phyloP scores from a whole-genome alignment of 2,329 filamentous ascomycete species.

The Seiridium cupressi region DNA sequence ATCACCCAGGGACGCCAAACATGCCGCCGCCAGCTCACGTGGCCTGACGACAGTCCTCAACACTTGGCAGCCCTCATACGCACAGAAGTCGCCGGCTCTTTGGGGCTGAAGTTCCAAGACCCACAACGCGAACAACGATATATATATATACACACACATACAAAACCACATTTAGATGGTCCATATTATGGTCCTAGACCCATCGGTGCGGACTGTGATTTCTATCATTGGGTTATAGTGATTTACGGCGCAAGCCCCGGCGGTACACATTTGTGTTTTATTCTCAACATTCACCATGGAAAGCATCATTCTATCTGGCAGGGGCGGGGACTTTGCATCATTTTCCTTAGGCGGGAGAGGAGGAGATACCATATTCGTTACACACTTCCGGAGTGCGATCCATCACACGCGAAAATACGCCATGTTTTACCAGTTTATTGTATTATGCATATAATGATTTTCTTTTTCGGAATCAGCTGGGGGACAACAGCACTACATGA shows the following conservation, averaged over 20 bases:
- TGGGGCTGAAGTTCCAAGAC: neutral
- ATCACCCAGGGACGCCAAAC: conserved; percentile 15
- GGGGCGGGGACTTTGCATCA: conserved; percentile 6
- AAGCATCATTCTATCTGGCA: conserved; percentile 2
- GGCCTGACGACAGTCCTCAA: conserved; percentile 5
- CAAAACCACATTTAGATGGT: neutral
- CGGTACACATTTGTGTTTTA: conserved; percentile 5
- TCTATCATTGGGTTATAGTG: neutral
- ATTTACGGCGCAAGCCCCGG: conserved; percentile 3
- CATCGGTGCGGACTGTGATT: neutral
- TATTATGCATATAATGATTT: neutral
- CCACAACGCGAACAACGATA: conserved; percentile 6
- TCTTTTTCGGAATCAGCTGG: neutral
- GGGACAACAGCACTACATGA: neutral
- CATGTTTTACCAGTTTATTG: neutral
- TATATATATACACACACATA: conserved; percentile 14
- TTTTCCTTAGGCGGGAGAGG: conserved; percentile 15
- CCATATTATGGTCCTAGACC: neutral
- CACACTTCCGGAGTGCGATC: neutral
- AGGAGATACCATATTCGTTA: conserved; percentile 23
- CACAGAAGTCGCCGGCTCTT: too few relatives aligned
- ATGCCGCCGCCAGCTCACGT: conserved; percentile 10
- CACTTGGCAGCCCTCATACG: too few relatives aligned
- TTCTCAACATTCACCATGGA: neutral
- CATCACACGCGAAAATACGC: neutral